phyloP scores from a whole-genome alignment of 345 rosid species.

The Hibiscus tridactylites region DNA sequence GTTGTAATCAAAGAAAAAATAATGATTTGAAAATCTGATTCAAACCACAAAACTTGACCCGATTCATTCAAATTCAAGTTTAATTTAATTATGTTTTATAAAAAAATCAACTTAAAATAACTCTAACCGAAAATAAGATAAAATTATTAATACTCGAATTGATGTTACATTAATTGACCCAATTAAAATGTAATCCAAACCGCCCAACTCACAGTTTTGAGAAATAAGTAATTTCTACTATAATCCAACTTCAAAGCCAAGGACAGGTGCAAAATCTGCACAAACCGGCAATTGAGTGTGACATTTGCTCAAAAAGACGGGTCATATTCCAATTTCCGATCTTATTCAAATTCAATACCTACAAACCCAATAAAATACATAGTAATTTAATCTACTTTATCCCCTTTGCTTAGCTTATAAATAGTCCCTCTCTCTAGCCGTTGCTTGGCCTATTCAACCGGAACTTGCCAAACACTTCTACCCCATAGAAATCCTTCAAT shows the following conservation, averaged over 20 bases:
- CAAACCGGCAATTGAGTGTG: not conserved
- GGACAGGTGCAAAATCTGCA: too few species aligned
- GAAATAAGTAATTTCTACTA: not conserved
- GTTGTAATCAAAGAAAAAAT: too few species aligned
- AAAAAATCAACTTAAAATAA: too few species aligned
- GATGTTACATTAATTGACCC: too few species aligned
- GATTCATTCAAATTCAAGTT: too few species aligned
- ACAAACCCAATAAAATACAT: not conserved
- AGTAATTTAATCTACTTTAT: not conserved
- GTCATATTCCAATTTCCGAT: conserved; percentile 12
- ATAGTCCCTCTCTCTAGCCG: conserved; percentile 17
- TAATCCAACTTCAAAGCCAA: not conserved
- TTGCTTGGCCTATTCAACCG: conserved; percentile 32
- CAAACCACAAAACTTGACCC: too few species aligned
- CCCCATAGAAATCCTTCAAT: conserved; percentile 2
- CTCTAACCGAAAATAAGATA: too few species aligned
- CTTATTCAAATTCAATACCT: not conserved
- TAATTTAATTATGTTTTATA: too few species aligned
- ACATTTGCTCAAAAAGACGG: not conserved
- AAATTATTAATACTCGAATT: too few species aligned
- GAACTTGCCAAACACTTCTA: conserved; percentile 15
- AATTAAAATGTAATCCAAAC: too few species aligned
- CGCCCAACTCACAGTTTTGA: too few species aligned
- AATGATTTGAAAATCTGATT: too few species aligned
- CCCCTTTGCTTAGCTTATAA: conserved; percentile 18